Percentiles rank a stretch among this genome's conserved stretches.
Conservation (phyloP, 495 filamentous ascomycete genomes). For the Letharia lupina region DNA sequence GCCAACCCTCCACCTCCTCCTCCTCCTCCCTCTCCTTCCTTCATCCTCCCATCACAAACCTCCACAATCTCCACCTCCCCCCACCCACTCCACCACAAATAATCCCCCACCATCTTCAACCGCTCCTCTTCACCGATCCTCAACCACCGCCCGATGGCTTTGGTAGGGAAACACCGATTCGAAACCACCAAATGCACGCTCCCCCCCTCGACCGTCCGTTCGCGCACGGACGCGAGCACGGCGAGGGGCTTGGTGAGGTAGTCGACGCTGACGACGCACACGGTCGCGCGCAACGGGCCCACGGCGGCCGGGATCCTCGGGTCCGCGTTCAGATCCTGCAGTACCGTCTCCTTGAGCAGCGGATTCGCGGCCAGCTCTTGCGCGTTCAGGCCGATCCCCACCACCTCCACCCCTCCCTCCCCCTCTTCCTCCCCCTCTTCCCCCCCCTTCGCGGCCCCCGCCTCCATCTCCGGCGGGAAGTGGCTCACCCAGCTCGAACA, state of each 20-base stretch:
- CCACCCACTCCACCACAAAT: slow-evolving; percentile 39
- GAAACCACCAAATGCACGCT: slow-evolving; percentile 37
- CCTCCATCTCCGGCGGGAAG: slow-evolving; percentile 29
- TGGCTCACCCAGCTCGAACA: slow-evolving; percentile 40
- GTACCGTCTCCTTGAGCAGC: slow-evolving; percentile 23
- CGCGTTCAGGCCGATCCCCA: slow-evolving; percentile 34
- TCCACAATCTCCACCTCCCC: slow-evolving; percentile 39
- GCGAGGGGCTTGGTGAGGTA: slow-evolving; percentile 36
- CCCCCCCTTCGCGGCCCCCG: slow-evolving; percentile 3
- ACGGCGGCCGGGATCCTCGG: slow-evolving; percentile 24
- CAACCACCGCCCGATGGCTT: slow-evolving; percentile 33
- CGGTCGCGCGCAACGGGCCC: slow-evolving; percentile 29
- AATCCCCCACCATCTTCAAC: slow-evolving; percentile 39
- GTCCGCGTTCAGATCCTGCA: slow-evolving; percentile 33
- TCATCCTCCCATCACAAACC: slow-evolving; percentile 30
- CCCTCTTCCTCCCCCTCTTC: background rate
- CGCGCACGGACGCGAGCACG: slow-evolving; percentile 30
- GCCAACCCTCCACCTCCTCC: background rate
- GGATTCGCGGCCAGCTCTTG: slow-evolving; percentile 34
- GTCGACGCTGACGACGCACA: slow-evolving; percentile 39
- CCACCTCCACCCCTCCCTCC: slow-evolving; percentile 18
- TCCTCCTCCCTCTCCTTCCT: slow-evolving; percentile 10
- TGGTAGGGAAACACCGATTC: slow-evolving; percentile 44
- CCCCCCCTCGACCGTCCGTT: slow-evolving; percentile 29
- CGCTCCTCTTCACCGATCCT: slow-evolving; percentile 29